Evolutionary conservation across 345 rosid genomes (phyloP), one percentile per base, ranked within the genome.

Genomic region (Rhizophora mangle): DNA sequence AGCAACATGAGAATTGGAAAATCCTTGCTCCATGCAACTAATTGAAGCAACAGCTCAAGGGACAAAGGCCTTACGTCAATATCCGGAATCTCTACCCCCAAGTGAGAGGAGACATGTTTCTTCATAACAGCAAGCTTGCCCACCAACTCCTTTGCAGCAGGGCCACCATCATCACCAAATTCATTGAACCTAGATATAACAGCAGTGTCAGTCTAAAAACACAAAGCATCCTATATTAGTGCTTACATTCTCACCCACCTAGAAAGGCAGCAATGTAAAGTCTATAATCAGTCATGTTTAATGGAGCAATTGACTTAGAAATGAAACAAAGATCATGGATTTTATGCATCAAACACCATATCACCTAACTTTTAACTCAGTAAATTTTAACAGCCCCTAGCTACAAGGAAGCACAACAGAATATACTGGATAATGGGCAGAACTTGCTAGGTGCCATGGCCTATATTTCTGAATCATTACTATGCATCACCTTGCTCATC

Each of bases 121-220:
- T 79, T 82, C 21, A 74, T 83, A 69, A 85, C 59, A 58, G 73
- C 75, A 71, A 89, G 72, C 86, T 94, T 94, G 21, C 95, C 89
- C 59, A 77, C 68, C 80, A 89, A 72, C 76, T 88, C 93, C 81
- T 82, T 87, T 8, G 91, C 95, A 39, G 96, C 96, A 74, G 90
- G 93, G 46, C 96, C 98, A 52, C 98, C 98, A 73, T 94, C 89
- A 15, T 72, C 80, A 24, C 85, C 93, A 69, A 91, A 91, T 61
- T 91, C 98, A 81, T 82, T 84, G 72, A 73, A 86, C 84, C 93
- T 88, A 68, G 58, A 24, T 61, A 74, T 57, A 63, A 7, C 65
- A 36, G 18, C 29, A 53, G 6, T 6, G 47, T 67, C 19, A 69
- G 56, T 27, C 15, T 20, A 53, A 7, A 7, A 4, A 16, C 59